A percentile compares a stretch with the other conserved stretches of the same genome.
Evolutionary conservation across 192 early-diverging fungal species (phyloP).

Genomic region (Pilobolus umbonatus): DNA sequence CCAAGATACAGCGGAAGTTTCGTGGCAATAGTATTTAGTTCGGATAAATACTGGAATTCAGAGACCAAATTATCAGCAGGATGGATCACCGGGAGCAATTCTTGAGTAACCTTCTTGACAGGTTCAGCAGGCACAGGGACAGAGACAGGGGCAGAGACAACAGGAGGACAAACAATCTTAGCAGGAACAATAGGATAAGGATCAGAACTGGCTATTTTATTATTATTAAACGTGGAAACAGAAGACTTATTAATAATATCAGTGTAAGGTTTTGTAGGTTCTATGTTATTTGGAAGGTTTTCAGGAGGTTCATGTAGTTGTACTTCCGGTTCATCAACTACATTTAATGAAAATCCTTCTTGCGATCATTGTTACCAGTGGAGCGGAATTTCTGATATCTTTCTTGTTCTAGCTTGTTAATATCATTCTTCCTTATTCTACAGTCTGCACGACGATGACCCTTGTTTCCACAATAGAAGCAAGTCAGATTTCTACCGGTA

Average conservation of each 20-base stretch:
- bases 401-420: constrained; percentile 2
- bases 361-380: neutral
- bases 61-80: neutral
- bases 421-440: neutral
- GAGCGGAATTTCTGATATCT: too few species aligned
- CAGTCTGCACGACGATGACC: constrained; percentile 3
- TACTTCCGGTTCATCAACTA: constrained; percentile 5
- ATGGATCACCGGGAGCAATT: neutral
- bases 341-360: constrained; percentile 13
- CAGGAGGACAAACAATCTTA: neutral
- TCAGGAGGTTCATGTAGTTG: neutral
- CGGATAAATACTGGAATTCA: neutral
- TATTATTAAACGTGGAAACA: too few species aligned
- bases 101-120: neutral
- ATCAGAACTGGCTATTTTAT: neutral
- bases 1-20: neutral
- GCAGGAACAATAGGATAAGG: neutral
- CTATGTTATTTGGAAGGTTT: neutral
- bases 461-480: neutral
- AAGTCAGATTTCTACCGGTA: too few species aligned
- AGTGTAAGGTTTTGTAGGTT: too few species aligned
- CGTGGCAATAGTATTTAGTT: neutral
- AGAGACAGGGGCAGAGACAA: neutral
- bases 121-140: too few species aligned
- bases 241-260: too few species aligned